Conservation (phyloP, 495 filamentous ascomycete genomes). For the Filosporella fistucella region DNA sequence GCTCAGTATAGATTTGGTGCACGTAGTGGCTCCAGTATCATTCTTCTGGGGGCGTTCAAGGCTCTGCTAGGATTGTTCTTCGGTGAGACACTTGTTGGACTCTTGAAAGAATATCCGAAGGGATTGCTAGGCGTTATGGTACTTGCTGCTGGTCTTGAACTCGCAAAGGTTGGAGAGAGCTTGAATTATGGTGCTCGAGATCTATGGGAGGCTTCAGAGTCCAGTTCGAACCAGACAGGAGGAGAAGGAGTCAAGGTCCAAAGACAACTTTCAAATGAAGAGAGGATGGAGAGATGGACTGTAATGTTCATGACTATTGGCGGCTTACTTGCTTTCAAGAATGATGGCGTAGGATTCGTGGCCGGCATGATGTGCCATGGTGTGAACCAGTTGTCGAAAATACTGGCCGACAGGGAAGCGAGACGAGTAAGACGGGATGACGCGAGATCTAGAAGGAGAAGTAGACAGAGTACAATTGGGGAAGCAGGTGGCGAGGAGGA, state of each 20-base stretch:
- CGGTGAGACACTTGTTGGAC: constrained; percentile 59
- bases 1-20: constrained; percentile 89
- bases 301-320: constrained; percentile 87
- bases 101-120: constrained; percentile 67
- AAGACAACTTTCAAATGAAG: constrained; percentile 48
- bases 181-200: constrained; percentile 72
- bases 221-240: constrained; percentile 23
- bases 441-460: background rate
- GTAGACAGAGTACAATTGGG: background rate
- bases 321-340: constrained; percentile 67
- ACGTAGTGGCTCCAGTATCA: constrained; percentile 75
- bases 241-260: constrained; percentile 13
- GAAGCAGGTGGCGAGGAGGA: constrained; percentile 4
- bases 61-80: constrained; percentile 69
- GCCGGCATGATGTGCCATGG: constrained; percentile 73
- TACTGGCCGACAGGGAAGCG: constrained; percentile 6
- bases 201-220: constrained; percentile 33
- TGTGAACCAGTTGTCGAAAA: constrained; percentile 34
- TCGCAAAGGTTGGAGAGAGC: constrained; percentile 77
- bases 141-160: constrained; percentile 78
- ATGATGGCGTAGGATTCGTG: constrained; percentile 81
- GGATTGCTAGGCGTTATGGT: constrained; percentile 82
- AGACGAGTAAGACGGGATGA: constrained; percentile 29
- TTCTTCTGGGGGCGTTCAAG: constrained; percentile 75
- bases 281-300: constrained; percentile 68